Evolutionary conservation across 2,329 filamentous ascomycete genomes (phyloP).

Genomic region (Cladosporium sp.): DNA sequence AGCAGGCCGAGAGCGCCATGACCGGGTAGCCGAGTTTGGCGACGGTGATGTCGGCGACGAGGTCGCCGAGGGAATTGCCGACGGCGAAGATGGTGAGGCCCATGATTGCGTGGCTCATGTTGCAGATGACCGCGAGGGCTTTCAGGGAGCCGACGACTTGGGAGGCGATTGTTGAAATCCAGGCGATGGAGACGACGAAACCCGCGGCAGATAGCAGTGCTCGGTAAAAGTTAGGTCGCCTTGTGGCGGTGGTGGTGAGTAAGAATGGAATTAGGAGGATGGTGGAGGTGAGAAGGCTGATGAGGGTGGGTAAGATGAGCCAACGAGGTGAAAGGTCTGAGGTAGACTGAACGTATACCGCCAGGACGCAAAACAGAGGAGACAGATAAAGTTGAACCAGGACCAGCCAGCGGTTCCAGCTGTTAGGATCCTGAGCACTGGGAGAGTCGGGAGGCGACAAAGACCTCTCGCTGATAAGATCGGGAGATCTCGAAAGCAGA

Average conservation of each 20-base stretch:
- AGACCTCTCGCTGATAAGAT: conserved; percentile 6
- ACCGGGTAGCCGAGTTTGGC: conserved; percentile 91
- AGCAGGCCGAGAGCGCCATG: conserved; percentile 92
- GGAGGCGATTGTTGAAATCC: conserved; percentile 93
- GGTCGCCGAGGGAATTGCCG: conserved; percentile 88
- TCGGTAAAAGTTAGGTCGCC: conserved; percentile 64
- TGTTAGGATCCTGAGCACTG: conserved; percentile 15
- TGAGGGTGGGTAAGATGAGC: conserved; percentile 50
- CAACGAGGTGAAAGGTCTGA: conserved; percentile 51
- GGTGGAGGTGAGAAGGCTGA: conserved; percentile 53
- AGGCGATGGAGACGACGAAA: conserved; percentile 86
- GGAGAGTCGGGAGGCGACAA: conserved; percentile 6
- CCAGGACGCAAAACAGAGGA: conserved; percentile 74
- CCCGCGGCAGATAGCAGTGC: conserved; percentile 81
- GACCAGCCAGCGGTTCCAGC: conserved; percentile 91
- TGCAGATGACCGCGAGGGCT: conserved; percentile 82
- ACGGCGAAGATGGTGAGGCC: conserved; percentile 95
- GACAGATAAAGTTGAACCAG: conserved; percentile 81
- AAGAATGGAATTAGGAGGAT: conserved; percentile 64
- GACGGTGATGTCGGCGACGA: conserved; percentile 92
- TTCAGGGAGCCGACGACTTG: conserved; percentile 96
- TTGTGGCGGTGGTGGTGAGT: conserved; percentile 61
- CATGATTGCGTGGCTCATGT: conserved; percentile 91
- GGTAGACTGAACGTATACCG: conserved; percentile 48
- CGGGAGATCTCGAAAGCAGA: conserved; percentile 2